These are phyloP conservation scores for Aspergillus biplanus DNA, from an alignment of 495 filamentous ascomycete genomes.

Conservation along the genomic window DNA sequence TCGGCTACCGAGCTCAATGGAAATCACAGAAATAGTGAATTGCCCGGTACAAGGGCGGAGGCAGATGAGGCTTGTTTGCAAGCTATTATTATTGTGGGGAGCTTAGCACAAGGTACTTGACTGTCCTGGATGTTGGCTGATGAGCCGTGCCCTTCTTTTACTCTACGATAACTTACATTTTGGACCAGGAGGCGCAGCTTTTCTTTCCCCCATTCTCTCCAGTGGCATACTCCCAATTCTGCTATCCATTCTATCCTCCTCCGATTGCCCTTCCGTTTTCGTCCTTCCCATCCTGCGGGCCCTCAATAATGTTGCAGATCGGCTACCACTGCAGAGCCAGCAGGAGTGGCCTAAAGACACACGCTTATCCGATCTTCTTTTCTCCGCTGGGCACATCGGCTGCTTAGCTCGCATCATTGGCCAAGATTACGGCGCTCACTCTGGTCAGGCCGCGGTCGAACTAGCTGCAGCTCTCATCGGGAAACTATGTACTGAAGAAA, in stretches of 20 bases:
- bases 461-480: constrained; percentile 69
- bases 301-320: constrained; percentile 71
- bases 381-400: constrained; percentile 58
- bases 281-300: constrained; percentile 74
- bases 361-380: constrained; percentile 67
- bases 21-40: constrained; percentile 23
- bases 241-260: constrained; percentile 66
- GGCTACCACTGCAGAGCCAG: constrained; percentile 56
- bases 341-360: constrained; percentile 46
- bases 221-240: constrained; percentile 67
- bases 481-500: constrained; percentile 67
- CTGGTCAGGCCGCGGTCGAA: constrained; percentile 68
- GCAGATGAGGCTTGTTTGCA: constrained; percentile 74
- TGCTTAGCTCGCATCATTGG: constrained; percentile 66
- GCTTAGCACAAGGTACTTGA: constrained; percentile 77
- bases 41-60: constrained; percentile 35
- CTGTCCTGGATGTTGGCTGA: neutral
- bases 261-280: constrained; percentile 64
- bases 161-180: constrained; percentile 22
- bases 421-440: constrained; percentile 52
- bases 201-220: constrained; percentile 72
- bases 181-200: constrained; percentile 75
- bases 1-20: constrained; percentile 40
- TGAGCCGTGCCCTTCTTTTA: neutral
- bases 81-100: constrained; percentile 78